Conservation (phyloP, 2,329 filamentous ascomycete genomes). For the Biscogniauxia marginata region DNA sequence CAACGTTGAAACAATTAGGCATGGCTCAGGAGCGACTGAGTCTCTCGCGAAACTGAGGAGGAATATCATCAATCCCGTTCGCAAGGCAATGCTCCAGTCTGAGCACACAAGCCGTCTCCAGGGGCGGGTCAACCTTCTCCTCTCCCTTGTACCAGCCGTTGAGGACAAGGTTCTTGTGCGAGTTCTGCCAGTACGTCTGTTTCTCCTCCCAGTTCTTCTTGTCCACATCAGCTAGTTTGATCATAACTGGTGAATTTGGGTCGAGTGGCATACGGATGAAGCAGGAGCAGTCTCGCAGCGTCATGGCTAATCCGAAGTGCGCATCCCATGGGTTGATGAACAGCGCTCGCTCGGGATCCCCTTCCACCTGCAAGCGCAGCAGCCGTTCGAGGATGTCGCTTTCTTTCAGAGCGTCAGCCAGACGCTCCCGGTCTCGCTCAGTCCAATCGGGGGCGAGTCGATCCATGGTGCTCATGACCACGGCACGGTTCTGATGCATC, state of each 20-base stretch:
- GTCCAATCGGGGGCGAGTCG: conserved; percentile 37
- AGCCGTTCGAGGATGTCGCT: conserved; percentile 39
- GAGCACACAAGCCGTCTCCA: conserved; percentile 32
- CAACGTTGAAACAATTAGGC: background rate
- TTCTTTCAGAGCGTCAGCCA: conserved; percentile 38
- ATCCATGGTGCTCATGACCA: conserved; percentile 43
- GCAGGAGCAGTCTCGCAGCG: conserved; percentile 74
- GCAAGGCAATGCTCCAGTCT: conserved; percentile 12
- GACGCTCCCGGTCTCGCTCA: conserved; percentile 30
- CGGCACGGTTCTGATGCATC: conserved; percentile 48
- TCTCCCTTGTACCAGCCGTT: conserved; percentile 64
- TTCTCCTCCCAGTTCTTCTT: conserved; percentile 69
- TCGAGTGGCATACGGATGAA: conserved; percentile 59
- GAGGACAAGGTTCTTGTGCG: conserved; percentile 61
- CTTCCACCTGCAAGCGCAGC: conserved; percentile 33
- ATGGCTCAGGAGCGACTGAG: background rate
- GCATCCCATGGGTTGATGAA: conserved; percentile 37
- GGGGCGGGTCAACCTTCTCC: conserved; percentile 21
- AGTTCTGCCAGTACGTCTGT: conserved; percentile 64
- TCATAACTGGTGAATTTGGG: conserved; percentile 40
- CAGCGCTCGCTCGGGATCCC: conserved; percentile 46
- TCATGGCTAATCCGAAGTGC: conserved; percentile 71
- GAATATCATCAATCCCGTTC: conserved; percentile 15
- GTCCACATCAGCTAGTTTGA: conserved; percentile 73
- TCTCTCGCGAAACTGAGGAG: conserved; percentile 17